These are phyloP conservation scores for Pseudocercospora fuligena DNA, from an alignment of 2,329 filamentous ascomycete species.

Conservation along the genomic window DNA sequence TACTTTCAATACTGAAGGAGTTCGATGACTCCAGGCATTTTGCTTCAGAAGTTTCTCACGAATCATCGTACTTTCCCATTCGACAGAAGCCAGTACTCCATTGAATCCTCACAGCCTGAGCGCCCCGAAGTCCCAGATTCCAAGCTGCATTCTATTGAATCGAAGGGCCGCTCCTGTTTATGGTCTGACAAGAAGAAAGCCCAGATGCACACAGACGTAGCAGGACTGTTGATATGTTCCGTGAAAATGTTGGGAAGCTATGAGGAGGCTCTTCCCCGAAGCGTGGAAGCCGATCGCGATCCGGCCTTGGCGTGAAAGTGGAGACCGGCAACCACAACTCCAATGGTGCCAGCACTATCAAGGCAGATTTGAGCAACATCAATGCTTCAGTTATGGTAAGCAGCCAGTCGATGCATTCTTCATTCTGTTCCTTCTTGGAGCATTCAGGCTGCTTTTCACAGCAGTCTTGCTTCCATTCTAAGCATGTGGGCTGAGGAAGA, in stretches of 20 bases:
- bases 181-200: neutral
- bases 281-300: neutral
- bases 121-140: neutral
- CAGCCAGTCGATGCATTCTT: neutral
- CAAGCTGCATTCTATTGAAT: neutral
- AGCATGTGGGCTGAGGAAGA: neutral
- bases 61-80: neutral
- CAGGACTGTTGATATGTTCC: neutral
- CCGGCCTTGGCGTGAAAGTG: neutral
- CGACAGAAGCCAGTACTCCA: neutral
- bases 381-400: neutral
- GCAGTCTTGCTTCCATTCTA: neutral
- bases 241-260: neutral
- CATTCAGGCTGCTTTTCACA: neutral
- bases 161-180: neutral
- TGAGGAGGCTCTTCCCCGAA: neutral
- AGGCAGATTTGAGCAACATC: neutral
- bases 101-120: neutral
- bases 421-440: neutral
- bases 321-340: neutral
- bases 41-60: neutral
- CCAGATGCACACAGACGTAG: neutral
- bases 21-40: neutral
- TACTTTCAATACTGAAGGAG: neutral
- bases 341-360: neutral